phyloP scores from a whole-genome alignment of 2,329 filamentous ascomycete genomes.

The Paracamarosporium sp. region DNA sequence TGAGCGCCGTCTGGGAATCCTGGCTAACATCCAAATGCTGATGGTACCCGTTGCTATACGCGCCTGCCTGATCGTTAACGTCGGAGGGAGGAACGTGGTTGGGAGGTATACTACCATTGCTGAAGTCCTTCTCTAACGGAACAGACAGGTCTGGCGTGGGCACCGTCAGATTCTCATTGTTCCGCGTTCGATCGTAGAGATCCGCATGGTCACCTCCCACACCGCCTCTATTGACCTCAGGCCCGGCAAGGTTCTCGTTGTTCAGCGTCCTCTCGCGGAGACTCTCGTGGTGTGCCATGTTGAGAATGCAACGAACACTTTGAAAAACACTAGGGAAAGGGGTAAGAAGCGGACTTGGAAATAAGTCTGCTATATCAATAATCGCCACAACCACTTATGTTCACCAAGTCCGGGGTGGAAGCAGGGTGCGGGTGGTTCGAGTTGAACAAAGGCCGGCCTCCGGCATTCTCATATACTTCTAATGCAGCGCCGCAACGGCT shows the following conservation, averaged over 20 bases:
- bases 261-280: constrained; percentile 16
- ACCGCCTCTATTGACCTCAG: constrained; percentile 5
- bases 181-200: constrained; percentile 12
- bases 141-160: constrained; percentile 16
- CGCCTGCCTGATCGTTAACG: background rate
- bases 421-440: background rate
- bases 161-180: constrained; percentile 25
- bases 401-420: background rate
- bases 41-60: constrained; percentile 20
- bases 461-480: constrained; percentile 20
- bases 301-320: background rate
- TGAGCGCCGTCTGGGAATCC: constrained; percentile 38
- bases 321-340: background rate
- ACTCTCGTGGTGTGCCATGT: constrained; percentile 20
- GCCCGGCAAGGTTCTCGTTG: constrained; percentile 20
- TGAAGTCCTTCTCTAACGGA: constrained; percentile 56
- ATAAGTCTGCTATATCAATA: background rate
- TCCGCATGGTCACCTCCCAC: constrained; percentile 18
- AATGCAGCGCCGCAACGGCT: constrained; percentile 16
- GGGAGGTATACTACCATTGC: constrained; percentile 30
- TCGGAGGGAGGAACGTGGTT: background rate
- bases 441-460: background rate
- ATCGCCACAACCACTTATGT: background rate
- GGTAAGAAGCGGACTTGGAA: background rate
- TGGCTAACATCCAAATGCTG: constrained; percentile 33